These are phyloP conservation scores for Tylopilus vinaceipallidus DNA, from an alignment of 768 basidiomycete genomes.

Conservation along the genomic window DNA sequence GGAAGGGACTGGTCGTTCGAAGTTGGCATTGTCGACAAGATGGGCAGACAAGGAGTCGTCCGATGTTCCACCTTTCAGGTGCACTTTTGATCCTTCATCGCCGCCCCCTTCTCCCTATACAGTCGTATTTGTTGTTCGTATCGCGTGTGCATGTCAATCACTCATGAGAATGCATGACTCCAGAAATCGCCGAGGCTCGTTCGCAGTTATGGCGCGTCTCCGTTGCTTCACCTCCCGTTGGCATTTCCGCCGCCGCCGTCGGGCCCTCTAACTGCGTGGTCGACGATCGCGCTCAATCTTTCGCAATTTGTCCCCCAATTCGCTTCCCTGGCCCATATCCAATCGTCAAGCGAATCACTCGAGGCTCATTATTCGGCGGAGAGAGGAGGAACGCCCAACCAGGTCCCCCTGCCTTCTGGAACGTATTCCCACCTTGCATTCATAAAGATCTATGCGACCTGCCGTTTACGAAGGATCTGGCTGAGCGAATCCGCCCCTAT, in stretches of 20 bases:
- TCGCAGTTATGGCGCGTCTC: slow-evolving; percentile 36
- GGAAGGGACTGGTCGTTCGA: slow-evolving; percentile 73
- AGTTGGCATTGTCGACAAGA: slow-evolving; percentile 67
- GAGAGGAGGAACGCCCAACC: slow-evolving; percentile 17
- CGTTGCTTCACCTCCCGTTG: slow-evolving; percentile 71
- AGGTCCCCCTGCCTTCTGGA: slow-evolving; percentile 43
- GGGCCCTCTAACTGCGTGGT: slow-evolving; percentile 66
- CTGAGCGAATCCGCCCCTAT: slow-evolving; percentile 55
- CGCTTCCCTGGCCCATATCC: slow-evolving; percentile 41
- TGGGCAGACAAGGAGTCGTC: slow-evolving; percentile 55
- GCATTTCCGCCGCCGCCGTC: slow-evolving; percentile 57
- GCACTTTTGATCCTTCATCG: neutral
- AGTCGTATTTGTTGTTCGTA: neutral
- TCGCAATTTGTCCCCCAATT: slow-evolving; percentile 61
- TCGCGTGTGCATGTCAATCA: neutral
- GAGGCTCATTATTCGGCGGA: slow-evolving; percentile 24
- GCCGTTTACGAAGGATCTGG: slow-evolving; percentile 76
- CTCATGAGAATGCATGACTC: slow-evolving; percentile 7
- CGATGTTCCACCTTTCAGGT: slow-evolving; percentile 85
- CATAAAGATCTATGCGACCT: slow-evolving; percentile 75
- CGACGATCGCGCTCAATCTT: slow-evolving; percentile 60
- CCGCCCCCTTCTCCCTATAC: neutral
- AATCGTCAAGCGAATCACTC: slow-evolving; percentile 20
- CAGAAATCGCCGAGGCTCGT: slow-evolving; percentile 59
- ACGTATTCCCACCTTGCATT: slow-evolving; percentile 66